These are phyloP conservation scores for Hericium alpestre DNA, from an alignment of 768 basidiomycete genomes.

Conservation along the genomic window DNA sequence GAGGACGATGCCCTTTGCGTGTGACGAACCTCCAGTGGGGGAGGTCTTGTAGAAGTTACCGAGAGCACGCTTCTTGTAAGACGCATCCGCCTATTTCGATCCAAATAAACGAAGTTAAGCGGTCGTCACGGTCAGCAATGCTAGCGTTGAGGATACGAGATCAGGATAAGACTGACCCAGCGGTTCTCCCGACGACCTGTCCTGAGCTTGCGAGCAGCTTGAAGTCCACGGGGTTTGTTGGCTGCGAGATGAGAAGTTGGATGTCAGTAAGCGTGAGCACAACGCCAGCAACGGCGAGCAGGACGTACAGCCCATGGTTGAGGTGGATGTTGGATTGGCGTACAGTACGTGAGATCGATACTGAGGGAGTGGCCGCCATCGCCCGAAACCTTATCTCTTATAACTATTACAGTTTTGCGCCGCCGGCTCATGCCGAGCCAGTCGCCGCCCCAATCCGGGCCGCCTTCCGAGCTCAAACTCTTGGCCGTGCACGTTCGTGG, in stretches of 20 bases:
- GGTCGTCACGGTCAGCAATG: neutral
- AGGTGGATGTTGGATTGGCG: slow-evolving; percentile 31
- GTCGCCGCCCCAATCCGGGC: too few relatives aligned
- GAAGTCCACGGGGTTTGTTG: slow-evolving; percentile 98
- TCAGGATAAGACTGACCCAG: slow-evolving; percentile 58
- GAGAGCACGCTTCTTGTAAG: slow-evolving; percentile 98
- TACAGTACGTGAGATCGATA: neutral
- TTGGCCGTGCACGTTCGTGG: too few relatives aligned
- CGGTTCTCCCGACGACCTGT: slow-evolving; percentile 90
- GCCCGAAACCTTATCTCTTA: slow-evolving; percentile 3
- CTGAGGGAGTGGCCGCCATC: neutral
- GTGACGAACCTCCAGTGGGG: slow-evolving; percentile 97
- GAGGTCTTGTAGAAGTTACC: slow-evolving; percentile 99
- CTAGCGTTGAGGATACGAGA: neutral
- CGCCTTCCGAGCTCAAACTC: too few relatives aligned
- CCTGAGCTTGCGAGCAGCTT: slow-evolving; percentile 97
- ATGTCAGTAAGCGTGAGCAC: slow-evolving; percentile 9
- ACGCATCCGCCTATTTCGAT: slow-evolving; percentile 78
- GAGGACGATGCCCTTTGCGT: slow-evolving; percentile 99
- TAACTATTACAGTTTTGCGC: slow-evolving; percentile 31
- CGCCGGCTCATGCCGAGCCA: neutral
- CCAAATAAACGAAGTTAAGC: neutral
- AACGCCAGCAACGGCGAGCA: slow-evolving; percentile 4
- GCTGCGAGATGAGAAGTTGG: slow-evolving; percentile 34
- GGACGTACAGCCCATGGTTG: slow-evolving; percentile 78